Conservation (phyloP, 345 rosid genomes). For the Jatropha curcas region DNA sequence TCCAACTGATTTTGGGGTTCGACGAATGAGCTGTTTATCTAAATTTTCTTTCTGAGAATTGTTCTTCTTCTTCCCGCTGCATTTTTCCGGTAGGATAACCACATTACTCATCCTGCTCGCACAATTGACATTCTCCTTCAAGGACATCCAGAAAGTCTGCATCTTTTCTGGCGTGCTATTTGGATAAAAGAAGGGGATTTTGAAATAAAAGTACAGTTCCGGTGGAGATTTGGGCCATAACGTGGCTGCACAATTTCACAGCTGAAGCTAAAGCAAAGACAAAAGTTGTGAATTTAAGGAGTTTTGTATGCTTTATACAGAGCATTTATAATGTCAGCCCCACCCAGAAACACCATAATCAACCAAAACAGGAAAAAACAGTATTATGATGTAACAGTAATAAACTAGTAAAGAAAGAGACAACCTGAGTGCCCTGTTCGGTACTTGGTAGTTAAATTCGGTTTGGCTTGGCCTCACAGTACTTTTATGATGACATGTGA, state of each 20-base stretch:
- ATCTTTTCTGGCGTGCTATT: conserved; percentile 11
- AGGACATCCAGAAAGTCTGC: conserved; percentile 36
- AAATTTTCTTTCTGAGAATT: conserved; percentile 5
- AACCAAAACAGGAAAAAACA: neutral
- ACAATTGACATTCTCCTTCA: conserved; percentile 42
- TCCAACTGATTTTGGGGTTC: conserved; percentile 23
- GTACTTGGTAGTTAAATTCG: no score
- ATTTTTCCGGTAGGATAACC: conserved; percentile 6
- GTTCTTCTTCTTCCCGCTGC: neutral
- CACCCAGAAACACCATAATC: neutral
- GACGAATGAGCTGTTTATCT: conserved; percentile 14
- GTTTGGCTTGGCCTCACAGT: no score
- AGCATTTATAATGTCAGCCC: conserved; percentile 26
- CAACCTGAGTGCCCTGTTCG: no score
- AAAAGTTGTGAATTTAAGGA: conserved; percentile 24
- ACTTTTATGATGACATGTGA: no score
- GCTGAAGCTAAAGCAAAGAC: conserved; percentile 21
- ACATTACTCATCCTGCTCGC: conserved; percentile 26
- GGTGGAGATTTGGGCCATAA: conserved; percentile 26
- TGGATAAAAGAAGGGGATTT: neutral
- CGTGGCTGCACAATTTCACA: conserved; percentile 25
- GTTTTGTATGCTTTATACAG: conserved; percentile 28
- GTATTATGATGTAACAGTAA: neutral
- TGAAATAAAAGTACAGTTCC: neutral
- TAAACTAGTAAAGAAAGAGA: no score